A percentile compares a stretch with the other conserved stretches of the same genome.
Conservation (phyloP, 768 basidiomycete genomes). For the Lactarius sanguifluus region DNA sequence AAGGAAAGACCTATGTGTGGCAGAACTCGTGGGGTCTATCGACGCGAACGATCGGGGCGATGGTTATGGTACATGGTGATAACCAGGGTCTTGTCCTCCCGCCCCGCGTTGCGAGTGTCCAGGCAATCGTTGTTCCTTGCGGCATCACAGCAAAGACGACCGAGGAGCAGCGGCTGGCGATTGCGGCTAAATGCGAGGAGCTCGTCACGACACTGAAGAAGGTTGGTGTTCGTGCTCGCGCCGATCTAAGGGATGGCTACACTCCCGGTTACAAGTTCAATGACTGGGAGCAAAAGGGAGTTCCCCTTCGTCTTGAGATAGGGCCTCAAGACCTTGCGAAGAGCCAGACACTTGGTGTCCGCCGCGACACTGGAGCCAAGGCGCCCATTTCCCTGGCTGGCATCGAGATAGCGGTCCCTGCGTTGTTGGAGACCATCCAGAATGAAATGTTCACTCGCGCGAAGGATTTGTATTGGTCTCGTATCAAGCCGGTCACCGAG, state of each 20-base stretch:
- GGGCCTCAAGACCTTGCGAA: conserved; percentile 91
- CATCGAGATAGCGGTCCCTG: conserved; percentile 50
- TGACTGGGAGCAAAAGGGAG: conserved; percentile 99
- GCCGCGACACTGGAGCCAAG: conserved; percentile 75
- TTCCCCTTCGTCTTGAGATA: conserved; percentile 95
- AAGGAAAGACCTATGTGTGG: conserved; percentile 83
- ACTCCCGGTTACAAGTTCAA: conserved; percentile 99
- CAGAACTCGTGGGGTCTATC: conserved; percentile 99
- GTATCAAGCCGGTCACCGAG: conserved; percentile 68
- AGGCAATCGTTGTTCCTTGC: conserved; percentile 90
- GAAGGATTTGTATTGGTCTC: conserved; percentile 65
- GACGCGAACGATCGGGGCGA: conserved; percentile 94
- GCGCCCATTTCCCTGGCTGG: conserved; percentile 51
- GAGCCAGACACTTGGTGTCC: conserved; percentile 76
- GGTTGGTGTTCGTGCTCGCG: conserved; percentile 77
- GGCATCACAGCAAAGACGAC: conserved; percentile 87
- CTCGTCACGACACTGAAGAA: conserved; percentile 72
- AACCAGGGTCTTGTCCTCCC: conserved; percentile 96
- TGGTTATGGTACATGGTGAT: conserved; percentile 99
- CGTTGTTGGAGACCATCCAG: conserved; percentile 84
- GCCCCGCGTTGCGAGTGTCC: conserved; percentile 92
- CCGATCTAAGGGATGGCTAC: conserved; percentile 92
- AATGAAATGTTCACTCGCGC: conserved; percentile 83
- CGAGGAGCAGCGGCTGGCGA: conserved; percentile 62
- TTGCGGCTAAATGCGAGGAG: conserved; percentile 76